These are phyloP conservation scores for Phytophthora ohioensis DNA, from an alignment of 352 stramenopile species.

Conservation along the genomic window DNA sequence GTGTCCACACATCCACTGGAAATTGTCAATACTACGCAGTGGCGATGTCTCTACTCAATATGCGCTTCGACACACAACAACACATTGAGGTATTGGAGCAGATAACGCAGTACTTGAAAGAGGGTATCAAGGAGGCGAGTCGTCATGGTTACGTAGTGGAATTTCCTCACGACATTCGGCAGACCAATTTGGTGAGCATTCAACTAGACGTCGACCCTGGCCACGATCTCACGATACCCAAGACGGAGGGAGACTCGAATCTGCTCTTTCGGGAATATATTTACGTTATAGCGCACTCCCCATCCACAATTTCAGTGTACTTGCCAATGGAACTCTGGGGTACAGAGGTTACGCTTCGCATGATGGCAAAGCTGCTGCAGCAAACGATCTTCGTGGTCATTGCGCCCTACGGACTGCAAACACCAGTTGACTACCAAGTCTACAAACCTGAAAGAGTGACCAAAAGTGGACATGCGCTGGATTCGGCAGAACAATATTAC, in stretches of 20 bases:
- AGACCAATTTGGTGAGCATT: constrained; percentile 28
- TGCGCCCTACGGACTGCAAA: constrained; percentile 15
- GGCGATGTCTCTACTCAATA: constrained; percentile 21
- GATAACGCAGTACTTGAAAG: constrained; percentile 18
- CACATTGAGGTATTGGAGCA: constrained; percentile 10
- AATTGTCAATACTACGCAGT: constrained; percentile 36
- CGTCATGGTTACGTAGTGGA: constrained; percentile 23
- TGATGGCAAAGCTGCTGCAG: constrained; percentile 33
- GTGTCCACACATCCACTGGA: constrained; percentile 16
- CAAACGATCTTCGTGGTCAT: constrained; percentile 23
- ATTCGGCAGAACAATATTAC: constrained; percentile 25
- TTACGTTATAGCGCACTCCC: constrained; percentile 9
- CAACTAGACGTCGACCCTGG: constrained; percentile 4
- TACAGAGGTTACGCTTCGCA: constrained; percentile 24
- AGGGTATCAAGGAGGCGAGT: constrained; percentile 15
- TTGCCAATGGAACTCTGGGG: constrained; percentile 17
- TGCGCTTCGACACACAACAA: constrained; percentile 11
- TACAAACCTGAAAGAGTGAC: constrained; percentile 15
- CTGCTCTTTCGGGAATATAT: constrained; percentile 20
- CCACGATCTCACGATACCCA: constrained; percentile 10
- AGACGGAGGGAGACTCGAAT: constrained; percentile 20
- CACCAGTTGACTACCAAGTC: constrained; percentile 14
- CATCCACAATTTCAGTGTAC: constrained; percentile 7
- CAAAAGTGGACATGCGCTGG: constrained; percentile 9
- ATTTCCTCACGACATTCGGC: constrained; percentile 32